Percentiles rank a stretch among this genome's conserved stretches.
phyloP scores from a whole-genome alignment of 1,284 basidiomycete genomes.

The Mycosarcoma maydis region DNA sequence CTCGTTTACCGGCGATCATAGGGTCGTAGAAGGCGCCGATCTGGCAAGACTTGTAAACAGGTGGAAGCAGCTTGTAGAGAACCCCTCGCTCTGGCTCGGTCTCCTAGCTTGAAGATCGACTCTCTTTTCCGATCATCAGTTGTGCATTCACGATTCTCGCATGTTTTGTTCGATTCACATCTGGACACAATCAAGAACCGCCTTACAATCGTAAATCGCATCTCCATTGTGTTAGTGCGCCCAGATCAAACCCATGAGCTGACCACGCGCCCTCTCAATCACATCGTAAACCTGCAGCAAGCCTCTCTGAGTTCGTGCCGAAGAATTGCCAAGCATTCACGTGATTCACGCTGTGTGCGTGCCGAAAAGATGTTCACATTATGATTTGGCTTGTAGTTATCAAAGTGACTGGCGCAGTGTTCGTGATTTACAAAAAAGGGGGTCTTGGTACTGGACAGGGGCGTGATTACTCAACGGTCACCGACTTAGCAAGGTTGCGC shows the following conservation, averaged over 20 bases:
- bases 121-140: too few species aligned
- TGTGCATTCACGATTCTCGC: too few species aligned
- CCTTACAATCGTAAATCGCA: not conserved
- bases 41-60: conserved; percentile 87
- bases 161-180: not conserved
- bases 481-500: conserved; percentile 79
- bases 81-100: conserved; percentile 78
- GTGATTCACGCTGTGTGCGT: too few species aligned
- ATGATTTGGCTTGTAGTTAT: conserved; percentile 3
- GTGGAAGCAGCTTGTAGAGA: conserved; percentile 86
- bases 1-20: conserved; percentile 77
- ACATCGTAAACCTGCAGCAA: too few species aligned
- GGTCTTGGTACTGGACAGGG: not conserved
- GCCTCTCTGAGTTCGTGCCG: too few species aligned
- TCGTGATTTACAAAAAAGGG: conserved; percentile 27
- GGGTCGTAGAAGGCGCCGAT: conserved; percentile 91
- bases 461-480: conserved; percentile 57
- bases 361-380: not conserved
- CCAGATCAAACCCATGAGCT: too few species aligned
- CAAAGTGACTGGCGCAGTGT: conserved; percentile 9
- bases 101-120: conserved; percentile 65
- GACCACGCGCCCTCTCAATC: too few species aligned
- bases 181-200: conserved; percentile 1
- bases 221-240: too few species aligned
- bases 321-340: too few species aligned